Conservation (phyloP, 2,329 filamentous ascomycete species). For the Amauroascus verrucosus region DNA sequence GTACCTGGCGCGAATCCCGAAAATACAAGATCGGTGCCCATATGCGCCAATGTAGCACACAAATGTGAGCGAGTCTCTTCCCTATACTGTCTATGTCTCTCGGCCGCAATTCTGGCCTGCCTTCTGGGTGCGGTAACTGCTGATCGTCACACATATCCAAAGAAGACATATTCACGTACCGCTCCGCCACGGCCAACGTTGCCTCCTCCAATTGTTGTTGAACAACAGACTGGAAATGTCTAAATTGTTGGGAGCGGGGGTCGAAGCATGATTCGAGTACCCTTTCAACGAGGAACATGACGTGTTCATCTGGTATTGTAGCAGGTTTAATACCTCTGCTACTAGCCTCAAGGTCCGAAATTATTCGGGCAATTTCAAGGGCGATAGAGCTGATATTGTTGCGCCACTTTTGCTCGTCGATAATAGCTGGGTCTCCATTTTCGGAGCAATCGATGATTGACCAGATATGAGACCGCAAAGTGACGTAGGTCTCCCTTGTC, state of each 20-base stretch:
- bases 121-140: conserved; percentile 21
- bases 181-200: conserved; percentile 26
- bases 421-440: neutral
- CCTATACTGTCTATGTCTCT: conserved; percentile 46
- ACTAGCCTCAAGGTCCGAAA: conserved; percentile 10
- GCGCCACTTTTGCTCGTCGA: conserved; percentile 21
- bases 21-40: conserved; percentile 68
- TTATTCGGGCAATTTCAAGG: conserved; percentile 34
- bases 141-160: conserved; percentile 38
- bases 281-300: conserved; percentile 27
- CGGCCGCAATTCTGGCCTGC: conserved; percentile 21
- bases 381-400: conserved; percentile 31
- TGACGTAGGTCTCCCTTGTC: conserved; percentile 26
- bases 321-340: conserved; percentile 16
- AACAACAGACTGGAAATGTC: conserved; percentile 27
- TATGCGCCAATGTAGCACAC: conserved; percentile 79
- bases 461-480: conserved; percentile 33
- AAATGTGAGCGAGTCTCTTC: conserved; percentile 69
- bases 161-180: conserved; percentile 34
- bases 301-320: conserved; percentile 24
- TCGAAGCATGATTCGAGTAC: conserved; percentile 29
- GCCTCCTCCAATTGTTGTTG: conserved; percentile 26
- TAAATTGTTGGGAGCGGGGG: conserved; percentile 26
- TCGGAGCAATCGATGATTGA: conserved; percentile 23
- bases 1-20: neutral